Conservation (phyloP, 169 alveolate species). For the Babesia bovis region DNA sequence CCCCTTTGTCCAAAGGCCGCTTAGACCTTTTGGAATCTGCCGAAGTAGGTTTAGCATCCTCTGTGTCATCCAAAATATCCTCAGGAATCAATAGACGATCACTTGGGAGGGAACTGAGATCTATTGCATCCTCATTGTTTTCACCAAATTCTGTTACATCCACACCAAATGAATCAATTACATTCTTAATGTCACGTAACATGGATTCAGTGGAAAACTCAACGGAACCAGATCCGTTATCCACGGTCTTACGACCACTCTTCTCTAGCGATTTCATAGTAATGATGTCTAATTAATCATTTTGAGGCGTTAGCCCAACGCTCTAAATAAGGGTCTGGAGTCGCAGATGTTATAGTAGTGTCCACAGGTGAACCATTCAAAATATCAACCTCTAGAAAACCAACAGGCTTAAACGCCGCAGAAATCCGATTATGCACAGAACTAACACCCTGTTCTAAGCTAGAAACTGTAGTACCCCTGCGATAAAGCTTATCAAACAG, state of each 20-base stretch:
- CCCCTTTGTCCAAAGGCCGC: not conserved
- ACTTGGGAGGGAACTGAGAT: not conserved
- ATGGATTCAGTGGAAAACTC: constrained; percentile 22
- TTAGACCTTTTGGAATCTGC: not conserved
- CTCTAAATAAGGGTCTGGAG: constrained; percentile 67
- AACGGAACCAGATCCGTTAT: not conserved
- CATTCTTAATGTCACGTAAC: constrained; percentile 37
- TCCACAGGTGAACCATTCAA: constrained; percentile 66
- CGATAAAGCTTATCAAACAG: constrained; percentile 65
- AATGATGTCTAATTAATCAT: not conserved
- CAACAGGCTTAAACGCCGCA: constrained; percentile 55
- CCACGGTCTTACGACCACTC: not conserved
- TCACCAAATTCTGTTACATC: not conserved
- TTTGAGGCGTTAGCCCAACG: constrained; percentile 21
- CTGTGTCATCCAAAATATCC: not conserved
- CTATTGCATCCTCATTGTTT: not conserved
- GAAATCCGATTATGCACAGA: constrained; percentile 31
- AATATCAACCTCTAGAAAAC: constrained; percentile 61
- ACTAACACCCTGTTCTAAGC: not conserved
- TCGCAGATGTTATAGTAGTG: constrained; percentile 41
- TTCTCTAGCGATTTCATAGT: not conserved
- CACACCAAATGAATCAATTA: constrained; percentile 14
- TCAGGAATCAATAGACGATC: not conserved
- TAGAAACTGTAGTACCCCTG: constrained; percentile 37
- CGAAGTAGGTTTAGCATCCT: not conserved